Conservation (phyloP, 805 yeast genomes). For the Lipomyces oligophaga region DNA sequence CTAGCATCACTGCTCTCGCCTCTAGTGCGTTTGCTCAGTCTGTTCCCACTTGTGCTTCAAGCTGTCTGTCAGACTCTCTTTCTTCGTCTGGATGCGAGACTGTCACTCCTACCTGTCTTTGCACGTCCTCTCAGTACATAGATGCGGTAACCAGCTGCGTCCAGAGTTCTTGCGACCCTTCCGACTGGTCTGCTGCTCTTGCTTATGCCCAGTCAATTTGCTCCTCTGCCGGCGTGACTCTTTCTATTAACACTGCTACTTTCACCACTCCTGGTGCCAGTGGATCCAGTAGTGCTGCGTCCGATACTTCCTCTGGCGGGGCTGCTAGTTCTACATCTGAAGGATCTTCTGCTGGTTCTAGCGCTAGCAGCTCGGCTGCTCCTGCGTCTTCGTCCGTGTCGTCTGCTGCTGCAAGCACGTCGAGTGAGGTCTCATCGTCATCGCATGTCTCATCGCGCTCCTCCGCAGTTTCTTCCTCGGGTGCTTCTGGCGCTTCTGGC, state of each 20-base stretch:
- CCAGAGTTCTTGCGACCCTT: conserved; percentile 12
- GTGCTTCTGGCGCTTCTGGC: conserved; percentile 2
- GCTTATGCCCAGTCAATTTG: conserved; percentile 24
- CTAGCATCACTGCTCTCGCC: conserved; percentile 6
- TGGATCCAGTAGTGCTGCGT: conserved; percentile 2
- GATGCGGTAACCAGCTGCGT: conserved; percentile 25
- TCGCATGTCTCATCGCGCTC: conserved; percentile 2
- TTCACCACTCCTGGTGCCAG: conserved; percentile 10
- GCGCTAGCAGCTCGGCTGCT: conserved; percentile 10
- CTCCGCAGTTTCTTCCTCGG: conserved; percentile 2
- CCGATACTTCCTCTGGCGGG: conserved; percentile 8
- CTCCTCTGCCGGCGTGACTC: conserved; percentile 24
- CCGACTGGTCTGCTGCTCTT: conserved; percentile 23
- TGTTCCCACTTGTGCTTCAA: conserved; percentile 24
- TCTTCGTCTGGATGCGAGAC: conserved; percentile 22
- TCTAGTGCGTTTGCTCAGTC: conserved; percentile 8
- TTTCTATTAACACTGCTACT: conserved; percentile 21
- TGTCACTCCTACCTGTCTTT: conserved; percentile 19
- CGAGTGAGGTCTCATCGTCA: conserved; percentile 7
- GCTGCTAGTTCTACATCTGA: conserved; percentile 5
- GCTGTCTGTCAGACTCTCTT: conserved; percentile 19
- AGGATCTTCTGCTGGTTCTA: conserved; percentile 7
- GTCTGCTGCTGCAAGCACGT: conserved; percentile 1
- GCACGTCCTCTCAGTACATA: conserved; percentile 14
- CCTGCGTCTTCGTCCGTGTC: conserved; percentile 13